A percentile compares a stretch with the other conserved stretches of the same genome.
Evolutionary conservation across 169 alveolate genomes (phyloP).

Genomic region (Prorocentrum cordatum): DNA sequence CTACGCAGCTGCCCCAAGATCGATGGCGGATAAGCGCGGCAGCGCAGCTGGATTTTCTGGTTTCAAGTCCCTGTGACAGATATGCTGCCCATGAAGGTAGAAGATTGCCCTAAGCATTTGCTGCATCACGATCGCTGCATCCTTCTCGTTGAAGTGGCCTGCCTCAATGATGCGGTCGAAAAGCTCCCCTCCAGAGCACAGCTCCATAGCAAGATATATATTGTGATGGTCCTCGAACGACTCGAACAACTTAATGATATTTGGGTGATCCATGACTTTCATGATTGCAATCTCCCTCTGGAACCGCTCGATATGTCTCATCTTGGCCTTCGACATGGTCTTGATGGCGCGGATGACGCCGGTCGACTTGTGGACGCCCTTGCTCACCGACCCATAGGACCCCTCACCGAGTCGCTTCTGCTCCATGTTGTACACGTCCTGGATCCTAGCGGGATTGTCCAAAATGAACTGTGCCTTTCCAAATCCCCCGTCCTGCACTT

Average conservation of each 20-base stretch:
- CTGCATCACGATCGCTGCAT: no score
- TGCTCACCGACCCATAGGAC: conserved; percentile 45
- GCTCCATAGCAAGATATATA: conserved; percentile 76
- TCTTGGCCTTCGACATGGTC: no score
- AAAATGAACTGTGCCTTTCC: no score
- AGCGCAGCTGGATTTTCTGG: no score
- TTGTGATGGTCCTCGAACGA: conserved; percentile 66
- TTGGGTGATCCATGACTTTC: conserved; percentile 86
- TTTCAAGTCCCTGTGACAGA: no score
- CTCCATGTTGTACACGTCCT: conserved; percentile 5
- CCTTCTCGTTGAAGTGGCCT: conserved; percentile 37
- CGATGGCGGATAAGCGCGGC: no score
- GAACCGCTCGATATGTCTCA: conserved; percentile 58
- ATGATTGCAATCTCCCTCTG: conserved; percentile 44
- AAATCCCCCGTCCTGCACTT: no score
- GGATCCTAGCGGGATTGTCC: no score
- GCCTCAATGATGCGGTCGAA: conserved; percentile 80
- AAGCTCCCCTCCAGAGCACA: conserved; percentile 82
- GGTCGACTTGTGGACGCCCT: conserved; percentile 49
- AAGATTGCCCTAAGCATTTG: no score
- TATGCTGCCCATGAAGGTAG: no score
- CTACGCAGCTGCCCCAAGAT: no score
- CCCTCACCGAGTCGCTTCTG: conserved; percentile 57
- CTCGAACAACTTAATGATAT: conserved; percentile 65
- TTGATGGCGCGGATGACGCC: no score